A percentile compares a stretch with the other conserved stretches of the same genome.
phyloP scores from a whole-genome alignment of 1,284 basidiomycete genomes.

The Pyrrhoderma lamaoense region DNA sequence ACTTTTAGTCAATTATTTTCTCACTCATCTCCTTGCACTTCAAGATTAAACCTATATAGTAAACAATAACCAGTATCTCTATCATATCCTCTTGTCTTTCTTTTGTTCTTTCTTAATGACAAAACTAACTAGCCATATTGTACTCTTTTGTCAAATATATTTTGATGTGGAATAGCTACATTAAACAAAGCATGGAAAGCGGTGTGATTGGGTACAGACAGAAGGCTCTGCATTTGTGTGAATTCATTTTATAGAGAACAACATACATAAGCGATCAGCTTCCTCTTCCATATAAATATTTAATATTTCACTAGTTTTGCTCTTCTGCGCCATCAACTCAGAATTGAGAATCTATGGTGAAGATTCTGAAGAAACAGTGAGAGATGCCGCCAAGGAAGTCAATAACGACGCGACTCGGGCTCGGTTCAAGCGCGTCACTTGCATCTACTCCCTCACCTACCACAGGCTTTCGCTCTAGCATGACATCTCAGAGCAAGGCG shows the following conservation, averaged over 20 bases:
- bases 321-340: no score
- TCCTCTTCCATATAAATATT: no score
- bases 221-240: no score
- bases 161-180: no score
- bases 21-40: slow-evolving; percentile 97
- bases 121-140: not conserved
- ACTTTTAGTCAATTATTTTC: slow-evolving; percentile 85
- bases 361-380: not conserved
- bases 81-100: no score
- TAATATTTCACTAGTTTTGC: no score
- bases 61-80: no score
- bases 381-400: slow-evolving; percentile 5
- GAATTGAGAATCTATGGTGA: not conserved
- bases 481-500: not conserved
- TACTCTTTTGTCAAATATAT: not conserved
- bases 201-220: no score
- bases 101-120: not conserved
- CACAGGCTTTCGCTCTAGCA: not conserved
- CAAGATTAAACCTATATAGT: slow-evolving; percentile 97
- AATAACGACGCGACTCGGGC: slow-evolving; percentile 1
- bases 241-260: no score
- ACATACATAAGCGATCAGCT: no score
- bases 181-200: no score
- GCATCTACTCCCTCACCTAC: not conserved
- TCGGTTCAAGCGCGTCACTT: not conserved